A percentile compares a stretch with the other conserved stretches of the same genome.
Evolutionary conservation across 129 eudicot species (phyloP).

Genomic region (Arctium lappa): DNA sequence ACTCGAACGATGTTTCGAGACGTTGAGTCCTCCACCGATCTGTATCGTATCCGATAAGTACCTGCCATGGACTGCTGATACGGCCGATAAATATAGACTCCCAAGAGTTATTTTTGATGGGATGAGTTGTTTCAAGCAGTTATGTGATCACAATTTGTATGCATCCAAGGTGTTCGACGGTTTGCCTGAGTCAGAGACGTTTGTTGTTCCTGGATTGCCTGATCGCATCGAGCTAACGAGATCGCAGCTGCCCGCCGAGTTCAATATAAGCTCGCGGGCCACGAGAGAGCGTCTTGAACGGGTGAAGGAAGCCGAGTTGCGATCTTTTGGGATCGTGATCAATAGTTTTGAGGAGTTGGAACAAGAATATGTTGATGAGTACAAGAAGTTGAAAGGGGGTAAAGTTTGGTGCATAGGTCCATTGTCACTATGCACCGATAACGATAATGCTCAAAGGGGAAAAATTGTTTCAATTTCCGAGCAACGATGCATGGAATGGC

Average conservation of each 20-base stretch:
- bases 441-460: slow-evolving; percentile 21
- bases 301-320: slow-evolving; percentile 16
- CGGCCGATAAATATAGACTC: slow-evolving; percentile 26
- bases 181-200: slow-evolving; percentile 18
- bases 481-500: slow-evolving; percentile 35
- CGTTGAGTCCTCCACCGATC: slow-evolving; percentile 23
- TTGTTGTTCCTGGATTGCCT: slow-evolving; percentile 55
- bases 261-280: slow-evolving; percentile 9
- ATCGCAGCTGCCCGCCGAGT: slow-evolving; percentile 31
- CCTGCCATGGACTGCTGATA: slow-evolving; percentile 33
- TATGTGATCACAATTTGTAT: slow-evolving; percentile 28
- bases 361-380: slow-evolving; percentile 27
- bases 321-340: slow-evolving; percentile 27
- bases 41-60: slow-evolving; percentile 36
- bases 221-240: slow-evolving; percentile 32
- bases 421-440: slow-evolving; percentile 4
- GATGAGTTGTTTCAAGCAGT: slow-evolving; percentile 40
- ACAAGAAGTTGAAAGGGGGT: slow-evolving; percentile 15
- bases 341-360: slow-evolving; percentile 45
- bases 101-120: slow-evolving; percentile 50
- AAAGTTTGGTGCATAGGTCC: slow-evolving; percentile 48
- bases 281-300: background rate
- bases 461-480: slow-evolving; percentile 18
- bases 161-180: background rate
- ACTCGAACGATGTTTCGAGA: slow-evolving; percentile 17